Base-by-base conservation (phyloP, 2,329 filamentous ascomycete species). In the Plectosphaerella cucumerina region DNA sequence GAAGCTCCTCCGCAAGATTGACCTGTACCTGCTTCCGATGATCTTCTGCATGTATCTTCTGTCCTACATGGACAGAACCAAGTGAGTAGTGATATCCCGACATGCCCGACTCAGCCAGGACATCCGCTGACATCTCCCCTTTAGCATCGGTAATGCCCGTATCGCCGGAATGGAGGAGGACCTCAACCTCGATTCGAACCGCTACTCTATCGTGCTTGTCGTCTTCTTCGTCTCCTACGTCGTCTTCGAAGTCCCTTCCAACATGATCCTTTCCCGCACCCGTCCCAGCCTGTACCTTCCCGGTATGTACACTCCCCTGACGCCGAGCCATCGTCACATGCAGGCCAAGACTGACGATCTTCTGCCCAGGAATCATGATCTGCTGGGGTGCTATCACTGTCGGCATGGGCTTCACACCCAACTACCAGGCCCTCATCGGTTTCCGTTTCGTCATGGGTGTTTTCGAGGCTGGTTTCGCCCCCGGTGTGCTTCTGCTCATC, bases 201-300 rank as follows among this genome's bases (percentile, higher is more conserved):
- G 82, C 62, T 89, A 87, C 65, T 86, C 86, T 60, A 71, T 80
- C 20, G 68, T 75, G 15, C 70, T 82, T 14, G 54, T 65, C 15
- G 75, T 89, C 56, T 89, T 89, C 70, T 89, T 89, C 70, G 73
- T 89, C 49, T 84, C 81, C 5, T 90, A 90, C 64, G 72, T 84
- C 1, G 63, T 86, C 26, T 86, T 84, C 58, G 84, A 87, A 60
- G 74, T 78, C 0, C 62, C 84, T 10, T 86, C 84, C 21, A 88
- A 89, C 61, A 70, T 87, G 57, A 64, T 75, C 43, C 64, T 76
- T 12, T 71, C 67, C 33, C 71, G 70, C 54, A 62, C 75, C 21
- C 67, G 69, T 3, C 74, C 75, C 11, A 70, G 68, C 3, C 59
- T 70, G 50, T 77, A 76, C 39, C 57, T 63, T 6, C 52, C 57